phyloP scores from a whole-genome alignment of 2,329 filamentous ascomycete species.

The Colletotrichum sp. region DNA sequence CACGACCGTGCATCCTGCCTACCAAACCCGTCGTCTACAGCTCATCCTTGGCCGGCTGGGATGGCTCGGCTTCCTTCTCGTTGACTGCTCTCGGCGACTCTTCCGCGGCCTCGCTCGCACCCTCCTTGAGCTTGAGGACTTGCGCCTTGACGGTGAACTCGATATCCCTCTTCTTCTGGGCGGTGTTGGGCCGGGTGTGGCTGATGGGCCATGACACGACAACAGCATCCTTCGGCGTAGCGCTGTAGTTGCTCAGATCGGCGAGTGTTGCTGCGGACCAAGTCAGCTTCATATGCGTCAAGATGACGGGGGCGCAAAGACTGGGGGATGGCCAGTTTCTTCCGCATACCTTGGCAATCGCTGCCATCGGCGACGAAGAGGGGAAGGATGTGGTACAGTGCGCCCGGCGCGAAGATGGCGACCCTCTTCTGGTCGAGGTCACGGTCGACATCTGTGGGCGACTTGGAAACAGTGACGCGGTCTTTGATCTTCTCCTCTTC shows the following conservation, averaged over 20 bases:
- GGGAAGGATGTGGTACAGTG: constrained; percentile 45
- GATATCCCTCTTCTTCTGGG: constrained; percentile 28
- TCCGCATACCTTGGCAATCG: constrained; percentile 37
- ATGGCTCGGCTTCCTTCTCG: background rate
- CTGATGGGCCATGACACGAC: constrained; percentile 34
- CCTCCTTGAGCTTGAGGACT: constrained; percentile 23
- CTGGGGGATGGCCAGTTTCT: background rate
- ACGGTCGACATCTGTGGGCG: constrained; percentile 29
- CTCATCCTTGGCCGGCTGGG: background rate
- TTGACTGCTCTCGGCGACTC: background rate
- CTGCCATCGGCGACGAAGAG: constrained; percentile 43
- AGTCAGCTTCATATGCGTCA: background rate
- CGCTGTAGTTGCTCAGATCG: constrained; percentile 31
- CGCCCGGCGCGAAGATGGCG: constrained; percentile 47
- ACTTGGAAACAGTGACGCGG: constrained; percentile 28
- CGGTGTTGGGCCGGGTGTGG: constrained; percentile 29
- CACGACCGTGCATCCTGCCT: background rate
- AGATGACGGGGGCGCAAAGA: background rate
- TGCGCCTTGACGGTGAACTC: constrained; percentile 34
- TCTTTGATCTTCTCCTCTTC: constrained; percentile 41
- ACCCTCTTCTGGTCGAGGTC: constrained; percentile 28
- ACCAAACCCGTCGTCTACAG: background rate
- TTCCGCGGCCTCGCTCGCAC: background rate
- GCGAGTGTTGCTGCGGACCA: constrained; percentile 17
- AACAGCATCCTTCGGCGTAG: constrained; percentile 26